A percentile compares a stretch with the other conserved stretches of the same genome.
phyloP scores from a whole-genome alignment of 225 moss, liverwort and hornwort genomes.

The Bryum argenteum region DNA sequence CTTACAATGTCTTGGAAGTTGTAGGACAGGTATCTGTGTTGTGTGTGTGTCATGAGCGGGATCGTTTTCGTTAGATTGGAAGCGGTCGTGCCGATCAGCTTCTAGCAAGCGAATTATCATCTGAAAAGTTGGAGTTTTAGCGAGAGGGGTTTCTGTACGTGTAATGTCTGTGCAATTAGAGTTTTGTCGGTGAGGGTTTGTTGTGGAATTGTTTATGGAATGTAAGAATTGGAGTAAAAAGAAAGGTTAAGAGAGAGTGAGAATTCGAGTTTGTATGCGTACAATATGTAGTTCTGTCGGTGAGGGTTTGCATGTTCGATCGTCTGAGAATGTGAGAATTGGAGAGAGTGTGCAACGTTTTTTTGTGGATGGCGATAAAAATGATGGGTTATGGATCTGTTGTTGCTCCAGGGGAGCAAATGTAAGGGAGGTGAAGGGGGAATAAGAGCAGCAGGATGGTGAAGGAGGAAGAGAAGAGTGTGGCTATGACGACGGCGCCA shows the following conservation, averaged over 20 bases:
- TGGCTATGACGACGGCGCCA: constrained; percentile 31
- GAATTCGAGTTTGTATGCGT: too few species aligned
- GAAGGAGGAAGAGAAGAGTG: constrained; percentile 34
- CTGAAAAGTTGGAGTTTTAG: neutral
- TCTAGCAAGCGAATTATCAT: neutral
- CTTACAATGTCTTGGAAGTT: too few species aligned
- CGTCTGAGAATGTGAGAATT: too few species aligned
- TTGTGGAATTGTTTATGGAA: neutral
- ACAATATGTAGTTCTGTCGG: too few species aligned
- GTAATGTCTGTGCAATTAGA: neutral
- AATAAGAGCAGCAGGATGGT: constrained; percentile 3
- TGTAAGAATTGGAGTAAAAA: too few species aligned
- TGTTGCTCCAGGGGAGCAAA: neutral
- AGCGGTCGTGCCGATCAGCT: too few species aligned
- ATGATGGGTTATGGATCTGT: neutral
- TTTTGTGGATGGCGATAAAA: neutral
- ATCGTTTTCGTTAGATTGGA: too few species aligned
- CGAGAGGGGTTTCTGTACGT: neutral
- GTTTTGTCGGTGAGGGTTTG: neutral
- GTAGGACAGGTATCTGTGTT: too few species aligned
- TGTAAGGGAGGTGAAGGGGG: neutral
- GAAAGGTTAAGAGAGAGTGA: too few species aligned
- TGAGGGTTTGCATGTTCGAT: too few species aligned
- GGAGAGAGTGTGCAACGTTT: too few species aligned
- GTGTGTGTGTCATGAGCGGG: too few species aligned